These are phyloP conservation scores for Bolboschoenoplectus hybrid DNA, from an alignment of 202 grass and related monocot genomes.

Conservation along the genomic window DNA sequence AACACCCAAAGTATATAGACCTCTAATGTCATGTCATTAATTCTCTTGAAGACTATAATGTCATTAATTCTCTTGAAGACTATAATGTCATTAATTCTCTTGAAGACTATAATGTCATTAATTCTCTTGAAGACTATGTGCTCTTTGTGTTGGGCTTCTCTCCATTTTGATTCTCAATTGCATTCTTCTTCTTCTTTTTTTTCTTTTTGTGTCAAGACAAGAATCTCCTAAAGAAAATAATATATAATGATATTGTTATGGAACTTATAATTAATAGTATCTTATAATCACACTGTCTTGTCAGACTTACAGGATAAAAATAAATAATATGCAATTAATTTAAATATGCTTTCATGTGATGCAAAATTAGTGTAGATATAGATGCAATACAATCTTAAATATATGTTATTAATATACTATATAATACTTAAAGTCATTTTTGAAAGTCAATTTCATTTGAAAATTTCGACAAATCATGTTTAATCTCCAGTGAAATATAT, in stretches of 20 bases:
- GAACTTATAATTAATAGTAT: no score
- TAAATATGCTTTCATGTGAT: no score
- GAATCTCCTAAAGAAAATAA: not conserved
- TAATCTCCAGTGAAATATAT: no score
- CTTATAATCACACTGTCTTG: no score
- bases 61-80: slow-evolving; percentile 43
- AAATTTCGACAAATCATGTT: no score
- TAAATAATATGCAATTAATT: no score
- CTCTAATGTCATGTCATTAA: slow-evolving; percentile 30
- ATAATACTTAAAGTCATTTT: not conserved
- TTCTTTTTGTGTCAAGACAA: not conserved
- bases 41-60: not conserved
- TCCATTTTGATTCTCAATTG: not conserved
- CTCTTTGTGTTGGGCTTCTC: slow-evolving; percentile 3
- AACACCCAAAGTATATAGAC: slow-evolving; percentile 30
- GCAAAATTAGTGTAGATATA: no score
- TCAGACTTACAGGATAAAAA: no score
- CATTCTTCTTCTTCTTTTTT: not conserved
- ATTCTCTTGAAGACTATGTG: slow-evolving; percentile 40
- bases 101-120: slow-evolving; percentile 1
- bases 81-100: not conserved
- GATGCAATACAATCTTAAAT: not conserved
- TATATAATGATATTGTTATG: not conserved
- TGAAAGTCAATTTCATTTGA: not conserved
- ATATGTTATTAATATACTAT: not conserved